Conservation (phyloP, 768 basidiomycete genomes). For the Xerocomus spinulosus region DNA sequence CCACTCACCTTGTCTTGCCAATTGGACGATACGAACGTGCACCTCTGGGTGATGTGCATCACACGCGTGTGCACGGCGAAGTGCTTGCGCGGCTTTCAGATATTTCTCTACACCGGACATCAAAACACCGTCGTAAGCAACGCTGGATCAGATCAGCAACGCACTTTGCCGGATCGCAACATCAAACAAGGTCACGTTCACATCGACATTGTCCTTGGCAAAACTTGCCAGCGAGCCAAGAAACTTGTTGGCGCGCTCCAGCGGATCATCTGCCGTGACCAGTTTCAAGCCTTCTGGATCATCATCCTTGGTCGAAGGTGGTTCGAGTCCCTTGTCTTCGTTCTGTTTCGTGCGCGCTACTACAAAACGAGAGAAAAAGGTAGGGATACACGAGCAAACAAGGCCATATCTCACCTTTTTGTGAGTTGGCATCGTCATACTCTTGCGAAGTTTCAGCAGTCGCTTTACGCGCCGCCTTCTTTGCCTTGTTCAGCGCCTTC, state of each 20-base stretch:
- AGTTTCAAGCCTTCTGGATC: conserved; percentile 81
- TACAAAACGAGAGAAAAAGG: conserved; percentile 14
- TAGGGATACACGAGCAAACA: conserved; percentile 7
- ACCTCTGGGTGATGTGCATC: conserved; percentile 59
- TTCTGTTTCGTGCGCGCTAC: conserved; percentile 33
- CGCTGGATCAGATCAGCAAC: neutral
- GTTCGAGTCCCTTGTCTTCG: conserved; percentile 72
- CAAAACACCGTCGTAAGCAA: neutral
- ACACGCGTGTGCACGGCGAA: conserved; percentile 52
- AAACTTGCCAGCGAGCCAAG: conserved; percentile 58
- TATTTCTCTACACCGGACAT: conserved; percentile 57
- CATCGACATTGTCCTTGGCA: conserved; percentile 51
- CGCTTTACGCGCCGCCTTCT: conserved; percentile 65
- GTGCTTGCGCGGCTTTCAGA: conserved; percentile 69
- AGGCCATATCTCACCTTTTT: conserved; percentile 54
- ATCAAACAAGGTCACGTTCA: conserved; percentile 75
- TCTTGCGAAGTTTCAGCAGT: conserved; percentile 40
- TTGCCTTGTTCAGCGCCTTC: conserved; percentile 83
- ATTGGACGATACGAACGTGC: conserved; percentile 65
- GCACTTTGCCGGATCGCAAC: conserved; percentile 80
- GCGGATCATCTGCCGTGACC: conserved; percentile 53
- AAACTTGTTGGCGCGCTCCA: conserved; percentile 73
- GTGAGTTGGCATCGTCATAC: conserved; percentile 39
- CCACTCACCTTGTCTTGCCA: conserved; percentile 50
- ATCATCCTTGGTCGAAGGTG: conserved; percentile 57